A percentile compares a stretch with the other conserved stretches of the same genome.
phyloP scores from a whole-genome alignment of 495 filamentous ascomycete species.

The Xylaria sp. region DNA sequence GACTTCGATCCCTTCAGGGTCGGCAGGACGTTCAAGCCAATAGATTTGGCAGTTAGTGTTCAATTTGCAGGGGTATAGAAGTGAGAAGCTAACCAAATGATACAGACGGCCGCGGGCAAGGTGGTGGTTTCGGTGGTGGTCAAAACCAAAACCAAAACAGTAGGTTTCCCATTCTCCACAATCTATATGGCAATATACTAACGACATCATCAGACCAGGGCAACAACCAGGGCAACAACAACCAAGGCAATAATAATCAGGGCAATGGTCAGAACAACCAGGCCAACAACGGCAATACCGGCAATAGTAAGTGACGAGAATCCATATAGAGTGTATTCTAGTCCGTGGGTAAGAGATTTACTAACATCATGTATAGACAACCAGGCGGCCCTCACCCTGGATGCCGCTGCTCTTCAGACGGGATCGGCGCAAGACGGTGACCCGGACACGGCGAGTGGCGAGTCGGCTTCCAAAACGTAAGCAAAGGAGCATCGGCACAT shows the following conservation, averaged over 20 bases:
- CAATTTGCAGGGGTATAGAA: not conserved
- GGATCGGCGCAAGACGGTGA: constrained; percentile 51
- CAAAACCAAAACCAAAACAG: constrained; percentile 30
- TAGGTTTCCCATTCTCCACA: constrained; percentile 7
- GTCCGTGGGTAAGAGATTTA: not conserved
- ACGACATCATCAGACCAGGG: constrained; percentile 25
- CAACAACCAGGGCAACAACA: constrained; percentile 29
- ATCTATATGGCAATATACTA: not conserved
- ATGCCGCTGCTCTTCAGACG: constrained; percentile 57
- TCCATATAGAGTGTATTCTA: not conserved
- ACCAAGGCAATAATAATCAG: constrained; percentile 31
- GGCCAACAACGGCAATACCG: constrained; percentile 26
- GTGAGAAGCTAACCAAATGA: constrained; percentile 2
- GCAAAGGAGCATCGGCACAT: constrained; percentile 31
- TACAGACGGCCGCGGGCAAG: constrained; percentile 8
- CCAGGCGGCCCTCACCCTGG: constrained; percentile 42
- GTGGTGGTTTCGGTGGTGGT: constrained; percentile 23
- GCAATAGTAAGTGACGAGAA: constrained; percentile 16
- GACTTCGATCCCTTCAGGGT: constrained; percentile 24
- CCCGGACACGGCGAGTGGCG: constrained; percentile 51
- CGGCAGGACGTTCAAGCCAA: constrained; percentile 27
- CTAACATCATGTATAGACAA: constrained; percentile 8
- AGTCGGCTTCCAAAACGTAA: constrained; percentile 63
- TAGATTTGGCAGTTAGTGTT: constrained; percentile 10
- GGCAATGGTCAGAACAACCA: constrained; percentile 33